Evolutionary conservation across 2,329 filamentous ascomycete genomes (phyloP), one percentile per base, ranked within the genome.

Genomic region (Venturia nashicola): DNA sequence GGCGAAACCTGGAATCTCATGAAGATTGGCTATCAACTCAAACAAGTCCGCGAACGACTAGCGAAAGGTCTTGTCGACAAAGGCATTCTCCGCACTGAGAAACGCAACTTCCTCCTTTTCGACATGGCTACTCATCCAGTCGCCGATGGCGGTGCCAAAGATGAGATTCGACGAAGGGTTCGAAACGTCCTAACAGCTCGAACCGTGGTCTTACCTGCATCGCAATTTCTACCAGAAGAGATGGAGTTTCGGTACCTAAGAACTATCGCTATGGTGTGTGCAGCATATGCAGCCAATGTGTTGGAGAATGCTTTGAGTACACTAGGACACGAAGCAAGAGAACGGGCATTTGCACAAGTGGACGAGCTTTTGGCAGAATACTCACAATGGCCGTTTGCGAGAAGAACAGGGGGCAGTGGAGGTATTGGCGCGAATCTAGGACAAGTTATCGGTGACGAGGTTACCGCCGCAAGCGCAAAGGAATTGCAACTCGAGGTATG

Each of bases 1-100:
- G 93, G 94, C 75, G 94, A 99, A 78, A 99, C 94, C 64, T 99
- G 94, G 94, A 99, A 99, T 75, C 80, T 99, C 68, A 97, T 99
- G 94, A 99, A 99, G 82, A 99, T 99, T 71, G 94, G 94, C 75
- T 99, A 99, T 78, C 94, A 99, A 80, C 84, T 99, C 70, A 99
- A 99, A 80, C 94, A 99, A 82, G 94, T 99, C 65, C 91, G 94
- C 74, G 94, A 99, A 80, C 90, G 94, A 65, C 84, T 99, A 65
- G 93, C 92, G 72, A 99, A 99, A 78, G 94, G 94, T 42, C 85
- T 99, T 57, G 94, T 99, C 68, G 94, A 99, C 80, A 99, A 99
- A 80, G 94, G 94, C 72, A 96, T 99, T 74, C 85, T 99, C 65
- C 90, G 94, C 71, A 99, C 94, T 66, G 94, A 99, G 78, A 99